Base-by-base conservation (phyloP, 1,139 yeast species). In the Suhomyces anneliseae region DNA sequence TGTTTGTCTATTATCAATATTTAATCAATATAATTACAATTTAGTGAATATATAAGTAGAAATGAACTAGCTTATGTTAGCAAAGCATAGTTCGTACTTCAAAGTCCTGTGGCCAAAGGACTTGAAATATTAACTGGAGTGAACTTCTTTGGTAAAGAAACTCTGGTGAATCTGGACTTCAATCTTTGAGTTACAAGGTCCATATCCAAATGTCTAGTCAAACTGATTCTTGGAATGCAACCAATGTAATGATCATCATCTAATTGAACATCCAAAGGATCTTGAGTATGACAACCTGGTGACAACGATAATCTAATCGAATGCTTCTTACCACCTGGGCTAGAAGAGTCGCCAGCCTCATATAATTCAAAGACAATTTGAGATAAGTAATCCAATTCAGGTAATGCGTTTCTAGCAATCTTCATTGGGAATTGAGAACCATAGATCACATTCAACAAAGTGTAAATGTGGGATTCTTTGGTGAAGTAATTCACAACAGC, bases 211-310 rank as follows among this genome's bases (percentile, higher is more conserved):
- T 95, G 98, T 61, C 96, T 82, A 0, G 99, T 95, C 59, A 95
- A 76, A 44, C 90, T 85, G 47, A 90, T 82, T 58, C 93, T 82
- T 36, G 97, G 96, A 56, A 93, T 95, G 61, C 97, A 93, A 14
- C 97, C 93, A 55, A 95, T 93, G 68, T 95, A 93, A 67, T 95
- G 99, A 65, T 90, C 93, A 43, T 90, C 95, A 67, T 95, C 99
- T 41, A 95, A 76, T 67, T 93, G 97, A 39, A 95, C 96, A 69
- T 95, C 99, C 53, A 95, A 76, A 14, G 99, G 99, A 66, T 93
- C 96, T 60, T 90, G 96, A 0, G 98, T 90, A 66, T 95, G 97
- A 67, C 99, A 95, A 33, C 99, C 99, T 0, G 99, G 98, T 2
- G 97, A 88, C 56, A 95, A 77, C 14, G 95, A 85, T 52, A 95